A percentile compares a stretch with the other conserved stretches of the same genome.
Conservation (phyloP, 352 stramenopile genomes). For the Pythium dissimile region DNA sequence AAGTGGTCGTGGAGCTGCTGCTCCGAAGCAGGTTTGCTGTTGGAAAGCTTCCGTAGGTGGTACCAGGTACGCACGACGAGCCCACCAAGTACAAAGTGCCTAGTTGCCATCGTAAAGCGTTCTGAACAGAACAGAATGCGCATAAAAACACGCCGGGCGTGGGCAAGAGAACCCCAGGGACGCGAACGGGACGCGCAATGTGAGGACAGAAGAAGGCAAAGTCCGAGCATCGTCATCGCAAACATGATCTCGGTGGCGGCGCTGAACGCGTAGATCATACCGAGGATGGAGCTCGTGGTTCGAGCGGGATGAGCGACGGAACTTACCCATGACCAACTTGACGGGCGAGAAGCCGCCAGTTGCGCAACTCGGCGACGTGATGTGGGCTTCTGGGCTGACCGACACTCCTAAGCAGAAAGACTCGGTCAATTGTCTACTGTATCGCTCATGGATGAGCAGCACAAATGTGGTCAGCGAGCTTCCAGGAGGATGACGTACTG, state of each 20-base stretch:
- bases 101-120: constrained; percentile 1
- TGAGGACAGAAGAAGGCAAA: constrained; percentile 46
- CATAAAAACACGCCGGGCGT: constrained; percentile 6
- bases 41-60: constrained; percentile 9
- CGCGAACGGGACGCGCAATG: constrained; percentile 32
- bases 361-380: too few relatives aligned
- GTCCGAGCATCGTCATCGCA: constrained; percentile 76
- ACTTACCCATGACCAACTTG: too few relatives aligned
- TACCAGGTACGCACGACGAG: constrained; percentile 5
- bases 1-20: too few relatives aligned
- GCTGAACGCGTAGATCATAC: constrained; percentile 84
- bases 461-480: constrained; percentile 6
- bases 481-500: constrained; percentile 14
- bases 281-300: constrained; percentile 43
- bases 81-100: neutral
- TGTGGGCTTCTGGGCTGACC: too few relatives aligned
- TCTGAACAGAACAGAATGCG: constrained; percentile 14
- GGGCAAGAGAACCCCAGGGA: constrained; percentile 14
- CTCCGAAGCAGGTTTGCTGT: too few relatives aligned
- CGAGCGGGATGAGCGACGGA: too few relatives aligned
- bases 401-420: too few relatives aligned
- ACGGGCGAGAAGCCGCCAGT: too few relatives aligned
- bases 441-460: constrained; percentile 18
- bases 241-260: constrained; percentile 69
- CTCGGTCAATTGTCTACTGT: too few relatives aligned